phyloP scores from a whole-genome alignment of 805 yeast species.

The Torulaspora delbrueckii region DNA sequence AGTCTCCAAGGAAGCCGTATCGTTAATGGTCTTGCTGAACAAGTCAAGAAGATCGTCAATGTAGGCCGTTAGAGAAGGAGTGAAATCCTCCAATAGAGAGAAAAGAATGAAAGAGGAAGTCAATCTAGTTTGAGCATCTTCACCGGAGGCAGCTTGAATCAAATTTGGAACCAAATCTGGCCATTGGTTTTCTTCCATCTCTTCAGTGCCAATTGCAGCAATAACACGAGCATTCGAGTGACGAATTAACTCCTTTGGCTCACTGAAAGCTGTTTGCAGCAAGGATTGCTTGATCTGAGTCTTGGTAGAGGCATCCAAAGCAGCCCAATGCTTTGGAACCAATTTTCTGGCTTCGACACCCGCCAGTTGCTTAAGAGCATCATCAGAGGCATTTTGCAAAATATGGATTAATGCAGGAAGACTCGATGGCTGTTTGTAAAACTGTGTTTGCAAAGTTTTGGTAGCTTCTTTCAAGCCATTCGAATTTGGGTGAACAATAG shows the following conservation, averaged over 20 bases:
- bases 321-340: slow-evolving; percentile 63
- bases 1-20: slow-evolving; percentile 58
- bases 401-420: slow-evolving; percentile 81
- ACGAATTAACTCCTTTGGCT: slow-evolving; percentile 62
- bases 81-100: slow-evolving; percentile 69
- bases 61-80: slow-evolving; percentile 53
- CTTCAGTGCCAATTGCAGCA: slow-evolving; percentile 76
- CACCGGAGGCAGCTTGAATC: slow-evolving; percentile 59
- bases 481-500: slow-evolving; percentile 77
- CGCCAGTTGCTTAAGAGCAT: slow-evolving; percentile 81
- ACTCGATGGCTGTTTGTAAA: slow-evolving; percentile 64
- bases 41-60: slow-evolving; percentile 65
- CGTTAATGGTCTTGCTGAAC: slow-evolving; percentile 65
- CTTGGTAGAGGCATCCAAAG: slow-evolving; percentile 43
- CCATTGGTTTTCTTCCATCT: slow-evolving; percentile 69
- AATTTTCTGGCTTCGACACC: slow-evolving; percentile 93
- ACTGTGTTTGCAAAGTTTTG: slow-evolving; percentile 61
- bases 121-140: slow-evolving; percentile 59
- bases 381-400: slow-evolving; percentile 62
- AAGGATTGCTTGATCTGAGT: slow-evolving; percentile 62
- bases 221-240: slow-evolving; percentile 88
- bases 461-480: slow-evolving; percentile 81
- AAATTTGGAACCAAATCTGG: slow-evolving; percentile 67
- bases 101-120: slow-evolving; percentile 75
- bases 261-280: slow-evolving; percentile 61